Base-by-base conservation (phyloP, 2,329 filamentous ascomycete genomes). In the Colletotrichum costaricense region DNA sequence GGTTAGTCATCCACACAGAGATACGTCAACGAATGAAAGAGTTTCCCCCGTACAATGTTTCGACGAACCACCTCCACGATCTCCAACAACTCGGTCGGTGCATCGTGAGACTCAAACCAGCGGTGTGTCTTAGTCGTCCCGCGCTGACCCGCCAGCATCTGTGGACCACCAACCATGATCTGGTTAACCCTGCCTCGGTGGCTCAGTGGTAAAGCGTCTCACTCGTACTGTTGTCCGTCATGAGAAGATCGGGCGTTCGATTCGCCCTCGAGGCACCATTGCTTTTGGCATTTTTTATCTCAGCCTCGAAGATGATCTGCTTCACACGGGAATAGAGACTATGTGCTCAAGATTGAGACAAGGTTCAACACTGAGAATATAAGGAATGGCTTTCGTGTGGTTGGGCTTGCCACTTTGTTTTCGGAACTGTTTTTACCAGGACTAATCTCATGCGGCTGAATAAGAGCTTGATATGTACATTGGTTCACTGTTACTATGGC, bases 211-310 rank as follows among this genome's bases (percentile, higher is more conserved):
- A 73, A 69, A 69, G 66, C 66, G 66, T 69, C 70, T 69, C 66
- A 64, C 66, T 73, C 60, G 69, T 72, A 72, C 42, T 49, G 19
- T 11, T 11, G 19, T 49, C 19, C 42, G 19, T 22, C 42, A 72
- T 68, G 69, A 71, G 68, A 71, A 67, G 68, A 71, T 67, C 63
- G 68, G 68, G 63, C 68, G 63, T 71, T 72, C 69, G 69, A 72
- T 72, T 72, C 69, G 69, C 69, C 69, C 64, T 72, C 64, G 69
- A 72, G 69, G 69, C 69, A 69, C 22, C 7, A 38, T 28, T 19
- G 8, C 9, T 54, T 65, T 65, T 59, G 38, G 2, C 3, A 4
- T 9, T 58, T 67, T 5, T 49, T 19, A 19, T 14, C 5, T 7
- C 5, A 5, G 11, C 1, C 9, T 35, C 3, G 33, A 35, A 12